Evolutionary conservation across 805 yeast species (phyloP), one percentile per base, ranked within the genome.

Genomic region (Kazachstania kunashirensis): DNA sequence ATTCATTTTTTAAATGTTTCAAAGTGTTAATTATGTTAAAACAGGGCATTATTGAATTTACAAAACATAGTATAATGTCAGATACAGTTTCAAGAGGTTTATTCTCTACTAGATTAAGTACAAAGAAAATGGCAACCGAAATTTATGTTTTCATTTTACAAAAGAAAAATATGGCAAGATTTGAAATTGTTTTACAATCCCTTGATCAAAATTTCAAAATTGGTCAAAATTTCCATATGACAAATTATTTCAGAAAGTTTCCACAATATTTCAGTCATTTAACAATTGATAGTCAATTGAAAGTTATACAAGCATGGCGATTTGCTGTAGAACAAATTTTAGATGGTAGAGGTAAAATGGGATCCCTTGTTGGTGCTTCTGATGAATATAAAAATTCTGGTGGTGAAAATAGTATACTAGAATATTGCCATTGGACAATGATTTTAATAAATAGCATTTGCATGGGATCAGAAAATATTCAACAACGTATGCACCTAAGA

Each of bases 341-440:
- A 30, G 84, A 77, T 39, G 96, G 96, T 2, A 71, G 88, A 47
- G 97, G 97, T 6, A 80, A 77, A 49, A 69, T 83, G 71, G 95
- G 96, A 9, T 84, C 96, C 1, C 59, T 80, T 49, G 97, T 89
- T 7, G 96, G 96, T 2, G 95, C 96, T 0, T 79, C 84, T 40
- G 92, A 80, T 8, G 96, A 89, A 46, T 70, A 76, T 37, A 77
- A 75, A 40, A 49, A 55, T 5, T 38, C 52, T 3, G 61, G 61
- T 18, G 68, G 68, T 11, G 65, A 70, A 23, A 68, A 68, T 34
- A 70, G 60, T 4, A 54, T 58, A 15, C 33, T 58, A 16, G 64
- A 59, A 40, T 59, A 59, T 40, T 51, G 56, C 16, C 50, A 47
- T 24, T 51, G 55, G 46, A 46, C 60, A 3, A 45, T 58, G 47